A percentile compares a stretch with the other conserved stretches of the same genome.
These are phyloP conservation scores for Alternaria sp. DNA, from an alignment of 2,329 filamentous ascomycete species.

Conservation along the genomic window DNA sequence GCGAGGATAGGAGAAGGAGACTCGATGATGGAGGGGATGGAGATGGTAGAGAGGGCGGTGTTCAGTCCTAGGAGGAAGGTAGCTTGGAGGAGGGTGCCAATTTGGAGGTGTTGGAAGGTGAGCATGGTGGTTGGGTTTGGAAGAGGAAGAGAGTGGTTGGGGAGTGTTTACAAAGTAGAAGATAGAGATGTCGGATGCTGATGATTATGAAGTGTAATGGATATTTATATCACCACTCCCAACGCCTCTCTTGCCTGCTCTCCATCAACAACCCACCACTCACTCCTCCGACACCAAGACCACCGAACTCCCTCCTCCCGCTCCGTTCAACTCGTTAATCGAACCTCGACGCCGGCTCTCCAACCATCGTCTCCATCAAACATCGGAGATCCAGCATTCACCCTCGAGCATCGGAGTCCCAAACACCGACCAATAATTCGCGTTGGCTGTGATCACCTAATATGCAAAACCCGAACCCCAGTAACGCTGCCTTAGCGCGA, in stretches of 20 bases:
- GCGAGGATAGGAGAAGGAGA: constrained; percentile 7
- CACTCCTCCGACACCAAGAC: background rate
- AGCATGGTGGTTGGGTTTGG: background rate
- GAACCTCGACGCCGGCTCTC: background rate
- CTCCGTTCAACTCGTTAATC: background rate
- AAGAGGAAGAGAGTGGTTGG: background rate
- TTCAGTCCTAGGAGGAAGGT: constrained; percentile 11
- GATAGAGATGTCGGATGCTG: background rate
- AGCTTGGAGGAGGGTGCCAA: constrained; percentile 5
- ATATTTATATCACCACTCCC: background rate
- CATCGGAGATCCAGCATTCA: background rate
- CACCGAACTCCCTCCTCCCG: background rate
- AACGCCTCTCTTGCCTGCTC: background rate
- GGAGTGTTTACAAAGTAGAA: too few species aligned
- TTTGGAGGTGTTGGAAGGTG: constrained; percentile 5
- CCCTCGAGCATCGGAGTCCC: background rate
- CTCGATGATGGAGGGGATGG: background rate
- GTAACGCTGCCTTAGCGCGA: background rate
- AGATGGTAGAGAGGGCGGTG: constrained; percentile 2
- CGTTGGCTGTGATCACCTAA: background rate
- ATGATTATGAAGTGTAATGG: background rate
- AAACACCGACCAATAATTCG: background rate
- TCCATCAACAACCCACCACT: background rate
- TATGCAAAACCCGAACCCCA: background rate
- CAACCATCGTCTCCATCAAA: background rate